Conservation (phyloP, 2,329 filamentous ascomycete genomes). For the Apiospora arundinis region DNA sequence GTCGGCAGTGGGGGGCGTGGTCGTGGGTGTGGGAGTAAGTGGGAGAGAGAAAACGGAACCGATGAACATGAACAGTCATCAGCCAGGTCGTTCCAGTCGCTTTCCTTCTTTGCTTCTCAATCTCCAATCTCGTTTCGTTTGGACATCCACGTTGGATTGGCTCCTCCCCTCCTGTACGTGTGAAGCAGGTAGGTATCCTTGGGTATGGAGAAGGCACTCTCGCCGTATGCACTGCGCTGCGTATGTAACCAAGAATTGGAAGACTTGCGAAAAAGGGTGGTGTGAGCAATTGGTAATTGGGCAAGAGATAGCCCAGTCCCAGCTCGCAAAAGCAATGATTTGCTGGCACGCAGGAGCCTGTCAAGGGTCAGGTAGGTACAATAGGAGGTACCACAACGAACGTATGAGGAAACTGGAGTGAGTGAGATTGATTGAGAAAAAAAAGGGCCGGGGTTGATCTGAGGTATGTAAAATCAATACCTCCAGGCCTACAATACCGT, state of each 20-base stretch:
- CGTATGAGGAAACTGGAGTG: neutral
- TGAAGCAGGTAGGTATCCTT: slow-evolving; percentile 14
- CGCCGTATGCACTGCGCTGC: slow-evolving; percentile 12
- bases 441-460: neutral
- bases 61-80: slow-evolving; percentile 13
- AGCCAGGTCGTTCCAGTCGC: neutral
- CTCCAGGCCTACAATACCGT: neutral
- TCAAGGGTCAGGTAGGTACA: slow-evolving; percentile 15
- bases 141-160: slow-evolving; percentile 1
- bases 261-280: slow-evolving; percentile 18
- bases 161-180: slow-evolving; percentile 3
- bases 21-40: neutral
- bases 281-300: slow-evolving; percentile 1
- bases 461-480: slow-evolving; percentile 12
- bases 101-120: slow-evolving; percentile 1
- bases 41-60: slow-evolving; percentile 3
- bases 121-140: slow-evolving; percentile 19
- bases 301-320: slow-evolving; percentile 15
- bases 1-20: slow-evolving; percentile 17
- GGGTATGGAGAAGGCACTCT: neutral
- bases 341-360: slow-evolving; percentile 24
- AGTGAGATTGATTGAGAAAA: slow-evolving; percentile 5
- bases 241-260: slow-evolving; percentile 11
- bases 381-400: slow-evolving; percentile 1
- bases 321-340: slow-evolving; percentile 23